These are phyloP conservation scores for Elaeagnus macrophylla DNA, from an alignment of 306 rosid genomes.

Conservation along the genomic window DNA sequence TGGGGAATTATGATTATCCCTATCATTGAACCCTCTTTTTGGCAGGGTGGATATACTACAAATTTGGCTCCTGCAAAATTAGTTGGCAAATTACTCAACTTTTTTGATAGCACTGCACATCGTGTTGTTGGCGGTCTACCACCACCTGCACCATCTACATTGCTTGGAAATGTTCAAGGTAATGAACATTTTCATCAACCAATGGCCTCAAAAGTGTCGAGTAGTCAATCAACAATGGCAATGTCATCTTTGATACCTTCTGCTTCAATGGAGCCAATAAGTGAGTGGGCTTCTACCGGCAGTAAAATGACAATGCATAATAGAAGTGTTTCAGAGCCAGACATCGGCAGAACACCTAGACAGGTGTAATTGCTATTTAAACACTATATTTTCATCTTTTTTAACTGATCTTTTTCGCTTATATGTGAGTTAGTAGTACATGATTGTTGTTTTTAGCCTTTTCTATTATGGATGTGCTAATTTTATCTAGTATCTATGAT, in stretches of 20 bases:
- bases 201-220: conserved; percentile 42
- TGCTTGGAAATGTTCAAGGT: conserved; percentile 43
- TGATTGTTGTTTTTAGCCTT: not conserved
- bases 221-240: conserved; percentile 80
- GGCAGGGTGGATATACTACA: conserved; percentile 77
- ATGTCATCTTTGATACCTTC: conserved; percentile 81
- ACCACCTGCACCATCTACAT: conserved; percentile 63
- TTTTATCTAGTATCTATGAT: conserved; percentile 10
- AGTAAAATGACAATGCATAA: conserved; percentile 46
- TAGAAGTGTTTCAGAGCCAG: conserved; percentile 96
- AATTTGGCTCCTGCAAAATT: conserved; percentile 70
- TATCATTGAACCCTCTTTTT: conserved; percentile 16
- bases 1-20: conserved; percentile 10
- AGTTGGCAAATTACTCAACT: conserved; percentile 72
- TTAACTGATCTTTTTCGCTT: not conserved
- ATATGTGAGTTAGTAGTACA: not conserved
- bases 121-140: conserved; percentile 90
- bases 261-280: conserved; percentile 74
- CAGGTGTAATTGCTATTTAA: conserved; percentile 42
- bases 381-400: not conserved
- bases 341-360: conserved; percentile 70
- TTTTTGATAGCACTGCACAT: conserved; percentile 85
- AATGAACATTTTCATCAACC: conserved; percentile 48
- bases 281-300: conserved; percentile 57
- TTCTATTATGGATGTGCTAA: not conserved